Evolutionary conservation across 352 stramenopile genomes (phyloP).

Genomic region (Globisporangium radiosum): DNA sequence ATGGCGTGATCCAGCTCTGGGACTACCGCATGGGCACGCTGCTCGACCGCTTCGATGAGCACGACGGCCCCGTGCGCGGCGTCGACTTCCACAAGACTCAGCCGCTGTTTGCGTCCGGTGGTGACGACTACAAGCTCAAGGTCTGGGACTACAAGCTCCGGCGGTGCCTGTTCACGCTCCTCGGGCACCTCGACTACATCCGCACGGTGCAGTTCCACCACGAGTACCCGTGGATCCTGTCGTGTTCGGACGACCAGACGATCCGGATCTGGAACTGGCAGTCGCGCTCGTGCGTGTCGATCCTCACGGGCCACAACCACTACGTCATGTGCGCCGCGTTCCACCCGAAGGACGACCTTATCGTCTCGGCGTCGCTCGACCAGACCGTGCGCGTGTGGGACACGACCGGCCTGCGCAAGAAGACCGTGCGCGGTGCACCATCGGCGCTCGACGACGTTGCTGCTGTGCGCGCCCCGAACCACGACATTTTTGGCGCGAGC

Average conservation of each 20-base stretch:
- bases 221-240: conserved; percentile 99
- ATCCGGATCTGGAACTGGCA: conserved; percentile 99
- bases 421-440: conserved; percentile 92
- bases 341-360: conserved; percentile 99
- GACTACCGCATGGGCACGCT: conserved; percentile 99
- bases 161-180: conserved; percentile 97
- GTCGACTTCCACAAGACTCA: conserved; percentile 98
- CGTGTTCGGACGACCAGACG: conserved; percentile 97
- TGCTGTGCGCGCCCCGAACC: conserved; percentile 54
- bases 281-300: conserved; percentile 96
- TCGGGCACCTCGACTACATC: conserved; percentile 99
- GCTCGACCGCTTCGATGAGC: conserved; percentile 99
- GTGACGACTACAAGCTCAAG: conserved; percentile 99
- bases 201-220: conserved; percentile 99
- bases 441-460: conserved; percentile 70
- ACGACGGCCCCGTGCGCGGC: conserved; percentile 98
- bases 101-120: conserved; percentile 97
- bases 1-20: conserved; percentile 97
- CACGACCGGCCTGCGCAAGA: conserved; percentile 98
- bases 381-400: conserved; percentile 99
- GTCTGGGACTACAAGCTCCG: conserved; percentile 99
- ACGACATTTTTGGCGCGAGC: conserved; percentile 98
- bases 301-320: conserved; percentile 99
- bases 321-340: conserved; percentile 99
- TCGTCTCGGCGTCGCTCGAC: conserved; percentile 97